Base-by-base conservation (phyloP, 1,139 yeast genomes). In the Casaregolazyma suthepensis region DNA sequence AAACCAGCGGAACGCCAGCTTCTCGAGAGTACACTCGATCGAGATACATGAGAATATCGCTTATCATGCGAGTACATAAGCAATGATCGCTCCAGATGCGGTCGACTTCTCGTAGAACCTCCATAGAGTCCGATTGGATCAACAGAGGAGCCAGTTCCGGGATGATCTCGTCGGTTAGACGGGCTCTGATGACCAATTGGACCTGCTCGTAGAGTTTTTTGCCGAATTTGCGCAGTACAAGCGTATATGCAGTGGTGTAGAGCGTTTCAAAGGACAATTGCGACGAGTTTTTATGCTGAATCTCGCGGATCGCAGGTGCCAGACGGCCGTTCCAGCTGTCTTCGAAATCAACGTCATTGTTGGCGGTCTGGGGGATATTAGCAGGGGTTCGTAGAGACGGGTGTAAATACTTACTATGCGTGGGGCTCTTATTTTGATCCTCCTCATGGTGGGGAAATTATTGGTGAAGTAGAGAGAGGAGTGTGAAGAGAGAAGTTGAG, bases 41-140 rank as follows among this genome's bases (percentile, higher is more conserved):
- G 63, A 93, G 71, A 65, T 93, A 93, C 87, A 90, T 85, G 68
- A 90, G 71, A 3, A 93, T 87, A 66, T 93, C 97, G 60, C 94
- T 81, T 44, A 91, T 80, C 75, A 87, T 82, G 59, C 87, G 77
- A 85, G 90, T 85, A 50, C 88, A 79, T 48, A 83, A 76, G 45
- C 84, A 71, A 67, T 87, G 94, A 51, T 85, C 88, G 46, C 79
- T 76, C 98, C 98, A 93, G 52, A 78, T 80, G 19, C 62, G 62
- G 29, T 79, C 72, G 2, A 85, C 70, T 6, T 69, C 67, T 44
- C 72, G 73, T 60, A 88, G 68, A 51, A 83, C 77, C 47, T 61
- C 63, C 31, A 53, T 38, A 29, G 49, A 23, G 37, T 47, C 42
- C 38, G 50, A 46, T 53, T 50, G 57, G 40, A 37, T 47, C 5